Evolutionary conservation across 2,329 filamentous ascomycete species (phyloP).

Genomic region (Aspergillus sp.): DNA sequence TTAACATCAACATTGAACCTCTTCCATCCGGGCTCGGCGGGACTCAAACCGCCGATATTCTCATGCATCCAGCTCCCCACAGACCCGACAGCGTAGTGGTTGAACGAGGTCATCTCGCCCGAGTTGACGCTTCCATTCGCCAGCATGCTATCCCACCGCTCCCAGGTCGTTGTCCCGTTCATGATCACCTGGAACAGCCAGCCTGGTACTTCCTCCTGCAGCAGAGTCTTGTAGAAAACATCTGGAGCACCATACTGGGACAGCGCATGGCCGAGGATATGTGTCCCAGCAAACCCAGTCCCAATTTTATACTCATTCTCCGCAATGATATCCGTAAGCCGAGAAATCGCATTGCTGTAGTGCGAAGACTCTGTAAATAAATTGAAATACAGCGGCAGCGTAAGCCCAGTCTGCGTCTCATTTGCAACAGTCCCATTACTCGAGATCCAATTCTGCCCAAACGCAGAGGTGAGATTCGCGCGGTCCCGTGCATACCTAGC

Average conservation of each 20-base stretch:
- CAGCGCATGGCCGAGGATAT: constrained; percentile 22
- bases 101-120: constrained; percentile 43
- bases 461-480: constrained; percentile 20
- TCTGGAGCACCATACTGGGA: constrained; percentile 18
- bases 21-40: constrained; percentile 33
- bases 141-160: constrained; percentile 43
- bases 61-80: constrained; percentile 41
- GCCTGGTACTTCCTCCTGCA: constrained; percentile 13
- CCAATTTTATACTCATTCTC: constrained; percentile 27
- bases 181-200: constrained; percentile 42
- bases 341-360: neutral
- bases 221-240: constrained; percentile 14
- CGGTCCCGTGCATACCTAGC: constrained; percentile 12
- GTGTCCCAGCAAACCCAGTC: constrained; percentile 32
- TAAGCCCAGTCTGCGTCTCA: constrained; percentile 31
- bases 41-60: constrained; percentile 32
- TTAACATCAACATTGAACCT: constrained; percentile 26
- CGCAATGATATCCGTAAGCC: constrained; percentile 1
- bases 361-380: constrained; percentile 16
- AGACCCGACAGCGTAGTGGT: constrained; percentile 42
- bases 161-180: constrained; percentile 44
- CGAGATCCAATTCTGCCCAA: constrained; percentile 28
- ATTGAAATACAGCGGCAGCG: constrained; percentile 29
- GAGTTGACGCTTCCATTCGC: constrained; percentile 38
- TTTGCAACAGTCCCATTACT: constrained; percentile 23